Evolutionary conservation across 202 grass and related monocot genomes (phyloP).

Genomic region (Setaria italica): DNA sequence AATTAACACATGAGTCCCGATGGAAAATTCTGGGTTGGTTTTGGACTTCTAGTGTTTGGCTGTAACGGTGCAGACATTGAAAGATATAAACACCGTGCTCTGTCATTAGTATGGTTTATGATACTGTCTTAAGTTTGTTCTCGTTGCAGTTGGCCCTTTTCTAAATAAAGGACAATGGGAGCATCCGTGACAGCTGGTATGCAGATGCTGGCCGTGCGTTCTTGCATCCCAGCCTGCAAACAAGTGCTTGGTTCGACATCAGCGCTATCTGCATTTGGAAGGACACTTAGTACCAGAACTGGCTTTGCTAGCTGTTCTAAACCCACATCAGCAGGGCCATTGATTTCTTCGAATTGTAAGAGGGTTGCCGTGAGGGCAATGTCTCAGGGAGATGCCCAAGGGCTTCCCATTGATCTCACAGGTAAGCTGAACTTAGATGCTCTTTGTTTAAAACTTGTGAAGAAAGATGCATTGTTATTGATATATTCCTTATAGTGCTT

Average conservation of each 20-base stretch:
- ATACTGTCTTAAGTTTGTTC: background rate
- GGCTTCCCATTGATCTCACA: conserved; percentile 78
- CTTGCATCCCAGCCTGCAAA: conserved; percentile 54
- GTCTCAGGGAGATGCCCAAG: conserved; percentile 48
- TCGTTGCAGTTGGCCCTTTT: background rate
- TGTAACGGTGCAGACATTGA: background rate
- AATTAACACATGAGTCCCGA: background rate
- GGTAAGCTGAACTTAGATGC: conserved; percentile 40
- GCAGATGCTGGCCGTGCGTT: conserved; percentile 43
- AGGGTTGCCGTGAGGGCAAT: conserved; percentile 64
- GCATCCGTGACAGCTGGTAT: conserved; percentile 59
- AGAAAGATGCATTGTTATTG: background rate
- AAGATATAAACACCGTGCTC: background rate
- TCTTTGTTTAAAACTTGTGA: background rate
- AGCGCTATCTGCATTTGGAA: conserved; percentile 40
- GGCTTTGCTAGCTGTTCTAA: conserved; percentile 41
- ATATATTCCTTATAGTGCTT: background rate
- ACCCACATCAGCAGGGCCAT: background rate
- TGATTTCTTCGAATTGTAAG: conserved; percentile 42
- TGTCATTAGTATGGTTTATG: background rate
- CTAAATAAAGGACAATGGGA: conserved; percentile 55
- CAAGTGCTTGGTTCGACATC: conserved; percentile 46
- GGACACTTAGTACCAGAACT: conserved; percentile 31
- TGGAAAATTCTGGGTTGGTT: background rate
- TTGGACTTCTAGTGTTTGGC: background rate